Conservation (phyloP, 1,139 yeast species). For the Citeromyces hawaiiensis region DNA sequence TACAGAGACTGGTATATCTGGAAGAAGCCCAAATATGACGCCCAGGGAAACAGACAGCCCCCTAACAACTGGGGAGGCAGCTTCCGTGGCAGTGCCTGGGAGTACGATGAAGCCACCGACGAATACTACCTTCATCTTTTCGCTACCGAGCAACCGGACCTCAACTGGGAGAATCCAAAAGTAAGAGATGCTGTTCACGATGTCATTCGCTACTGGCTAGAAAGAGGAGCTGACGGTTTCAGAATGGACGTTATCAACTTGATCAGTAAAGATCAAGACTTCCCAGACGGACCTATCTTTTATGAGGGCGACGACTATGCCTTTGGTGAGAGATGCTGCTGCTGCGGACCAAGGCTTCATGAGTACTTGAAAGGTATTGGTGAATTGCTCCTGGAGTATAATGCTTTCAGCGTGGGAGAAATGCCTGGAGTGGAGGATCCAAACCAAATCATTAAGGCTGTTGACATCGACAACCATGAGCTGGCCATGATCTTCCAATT, state of each 20-base stretch:
- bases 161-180: conserved; percentile 45
- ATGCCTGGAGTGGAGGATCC: conserved; percentile 29
- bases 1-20: conserved; percentile 54
- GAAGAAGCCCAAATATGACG: conserved; percentile 34
- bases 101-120: conserved; percentile 33
- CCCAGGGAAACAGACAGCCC: conserved; percentile 32
- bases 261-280: conserved; percentile 33
- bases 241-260: conserved; percentile 42
- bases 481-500: conserved; percentile 39
- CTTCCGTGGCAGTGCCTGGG: conserved; percentile 45
- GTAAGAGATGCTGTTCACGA: conserved; percentile 37
- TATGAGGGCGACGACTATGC: conserved; percentile 18
- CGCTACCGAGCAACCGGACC: conserved; percentile 40
- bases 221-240: conserved; percentile 45
- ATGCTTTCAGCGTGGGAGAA: conserved; percentile 46
- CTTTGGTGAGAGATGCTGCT: conserved; percentile 18
- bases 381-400: conserved; percentile 18
- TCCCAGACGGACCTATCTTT: conserved; percentile 34
- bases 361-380: conserved; percentile 34
- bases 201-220: conserved; percentile 40
- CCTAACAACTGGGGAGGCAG: conserved; percentile 44
- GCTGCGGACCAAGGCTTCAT: conserved; percentile 40
- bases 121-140: conserved; percentile 42
- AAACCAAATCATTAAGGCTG: conserved; percentile 30
- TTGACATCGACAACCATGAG: conserved; percentile 33